These are phyloP conservation scores for Mycosphaerella sp. DNA, from an alignment of 2,329 filamentous ascomycete genomes.

Conservation along the genomic window DNA sequence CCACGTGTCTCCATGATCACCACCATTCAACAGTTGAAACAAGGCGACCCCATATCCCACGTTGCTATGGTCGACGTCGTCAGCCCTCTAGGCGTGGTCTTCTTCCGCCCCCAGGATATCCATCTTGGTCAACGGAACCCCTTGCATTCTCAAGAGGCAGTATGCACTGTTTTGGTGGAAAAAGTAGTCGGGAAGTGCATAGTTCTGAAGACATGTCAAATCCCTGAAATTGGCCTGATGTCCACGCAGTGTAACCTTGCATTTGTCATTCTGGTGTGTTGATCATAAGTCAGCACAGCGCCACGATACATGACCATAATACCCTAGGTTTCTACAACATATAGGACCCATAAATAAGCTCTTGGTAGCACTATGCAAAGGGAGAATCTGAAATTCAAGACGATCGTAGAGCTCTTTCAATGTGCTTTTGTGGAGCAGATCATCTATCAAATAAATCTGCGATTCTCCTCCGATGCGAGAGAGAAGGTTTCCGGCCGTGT, in stretches of 20 bases:
- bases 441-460: too few species aligned
- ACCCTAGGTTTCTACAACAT: background rate
- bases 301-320: background rate
- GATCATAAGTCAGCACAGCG: background rate
- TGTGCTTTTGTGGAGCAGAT: too few species aligned
- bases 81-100: too few species aligned
- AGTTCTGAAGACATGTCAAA: constrained; percentile 44
- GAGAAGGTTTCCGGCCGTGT: too few species aligned
- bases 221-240: constrained; percentile 32
- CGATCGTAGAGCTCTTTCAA: too few species aligned
- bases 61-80: too few species aligned
- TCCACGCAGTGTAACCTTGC: background rate
- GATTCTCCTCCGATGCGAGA: too few species aligned
- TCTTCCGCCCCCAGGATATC: constrained; percentile 45
- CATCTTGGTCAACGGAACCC: constrained; percentile 55
- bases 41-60: too few species aligned
- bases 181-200: constrained; percentile 54
- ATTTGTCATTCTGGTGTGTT: background rate
- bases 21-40: too few species aligned
- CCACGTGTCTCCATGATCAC: too few species aligned
- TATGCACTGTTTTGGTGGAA: constrained; percentile 59
- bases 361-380: too few species aligned
- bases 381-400: too few species aligned
- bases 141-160: constrained; percentile 54
- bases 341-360: constrained; percentile 35